A percentile compares a stretch with the other conserved stretches of the same genome.
Conservation (phyloP, 2,329 filamentous ascomycete genomes). For the Aspergillus alliaceus region DNA sequence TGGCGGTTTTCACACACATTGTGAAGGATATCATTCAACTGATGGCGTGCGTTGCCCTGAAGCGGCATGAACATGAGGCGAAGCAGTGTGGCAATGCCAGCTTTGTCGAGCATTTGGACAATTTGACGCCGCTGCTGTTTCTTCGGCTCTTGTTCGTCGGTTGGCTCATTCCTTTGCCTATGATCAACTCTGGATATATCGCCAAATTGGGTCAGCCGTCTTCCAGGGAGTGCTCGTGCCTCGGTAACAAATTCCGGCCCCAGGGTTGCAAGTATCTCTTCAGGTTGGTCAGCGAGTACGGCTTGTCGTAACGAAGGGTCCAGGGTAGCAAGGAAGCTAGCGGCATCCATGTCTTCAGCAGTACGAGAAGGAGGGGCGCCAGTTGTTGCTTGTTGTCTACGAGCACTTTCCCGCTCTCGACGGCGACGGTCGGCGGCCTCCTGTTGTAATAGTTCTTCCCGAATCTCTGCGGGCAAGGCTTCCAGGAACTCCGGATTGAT, state of each 20-base stretch:
- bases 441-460: conserved; percentile 85
- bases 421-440: conserved; percentile 87
- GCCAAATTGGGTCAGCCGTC: conserved; percentile 56
- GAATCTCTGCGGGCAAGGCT: conserved; percentile 85
- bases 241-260: conserved; percentile 85
- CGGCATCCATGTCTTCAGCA: conserved; percentile 86
- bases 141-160: conserved; percentile 50
- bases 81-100: conserved; percentile 90
- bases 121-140: conserved; percentile 77
- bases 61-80: conserved; percentile 98
- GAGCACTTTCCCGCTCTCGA: conserved; percentile 78
- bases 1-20: conserved; percentile 97
- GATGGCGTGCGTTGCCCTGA: conserved; percentile 78
- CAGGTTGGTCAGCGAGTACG: conserved; percentile 87
- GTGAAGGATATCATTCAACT: conserved; percentile 82
- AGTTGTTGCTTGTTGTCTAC: conserved; percentile 62
- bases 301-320: conserved; percentile 81
- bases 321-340: conserved; percentile 87
- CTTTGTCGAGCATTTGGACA: conserved; percentile 95
- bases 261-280: conserved; percentile 79
- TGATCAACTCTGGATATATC: conserved; percentile 42
- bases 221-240: conserved; percentile 69
- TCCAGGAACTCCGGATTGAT: conserved; percentile 94
- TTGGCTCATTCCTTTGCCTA: conserved; percentile 34
- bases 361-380: conserved; percentile 49